Conservation (phyloP, 1,139 yeast species). For the Magnusiomyces suaveolens region DNA sequence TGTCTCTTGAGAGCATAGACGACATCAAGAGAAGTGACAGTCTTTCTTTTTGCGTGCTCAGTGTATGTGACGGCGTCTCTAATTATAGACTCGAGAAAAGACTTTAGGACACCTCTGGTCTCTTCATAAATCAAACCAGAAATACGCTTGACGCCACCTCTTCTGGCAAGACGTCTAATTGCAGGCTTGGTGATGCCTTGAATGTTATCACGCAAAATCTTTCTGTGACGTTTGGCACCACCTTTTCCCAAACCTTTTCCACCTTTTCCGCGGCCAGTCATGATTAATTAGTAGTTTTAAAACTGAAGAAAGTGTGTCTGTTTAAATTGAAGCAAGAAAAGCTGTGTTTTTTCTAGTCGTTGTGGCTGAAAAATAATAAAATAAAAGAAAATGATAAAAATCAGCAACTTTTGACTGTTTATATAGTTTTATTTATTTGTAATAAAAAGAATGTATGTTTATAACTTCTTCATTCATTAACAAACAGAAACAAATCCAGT, state of each 20-base stretch:
- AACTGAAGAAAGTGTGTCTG: too few species aligned
- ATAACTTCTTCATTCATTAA: too few species aligned
- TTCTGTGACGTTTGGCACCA: constrained; percentile 99
- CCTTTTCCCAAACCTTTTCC: constrained; percentile 98
- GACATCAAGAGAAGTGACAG: constrained; percentile 96
- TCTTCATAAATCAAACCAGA: constrained; percentile 98
- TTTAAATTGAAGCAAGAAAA: too few species aligned
- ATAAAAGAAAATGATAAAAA: too few species aligned
- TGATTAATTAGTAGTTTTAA: constrained; percentile 41
- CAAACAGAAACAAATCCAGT: too few species aligned
- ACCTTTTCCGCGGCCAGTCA: constrained; percentile 99
- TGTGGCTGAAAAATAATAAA: too few species aligned
- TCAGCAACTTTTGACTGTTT: too few species aligned
- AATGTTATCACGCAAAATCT: constrained; percentile 97
- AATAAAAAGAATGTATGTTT: too few species aligned
- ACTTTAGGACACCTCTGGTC: constrained; percentile 93
- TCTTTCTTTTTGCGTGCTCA: constrained; percentile 99
- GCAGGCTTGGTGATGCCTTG: constrained; percentile 99
- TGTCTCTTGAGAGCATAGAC: constrained; percentile 99
- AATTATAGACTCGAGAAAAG: constrained; percentile 93
- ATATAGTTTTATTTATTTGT: too few species aligned
- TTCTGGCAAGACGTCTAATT: constrained; percentile 98
- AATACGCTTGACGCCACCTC: constrained; percentile 99
- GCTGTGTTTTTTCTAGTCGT: too few species aligned
- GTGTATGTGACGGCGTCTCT: constrained; percentile 99